phyloP scores from a whole-genome alignment of 257 asterid genomes.

The Solanum ossicruentum region DNA sequence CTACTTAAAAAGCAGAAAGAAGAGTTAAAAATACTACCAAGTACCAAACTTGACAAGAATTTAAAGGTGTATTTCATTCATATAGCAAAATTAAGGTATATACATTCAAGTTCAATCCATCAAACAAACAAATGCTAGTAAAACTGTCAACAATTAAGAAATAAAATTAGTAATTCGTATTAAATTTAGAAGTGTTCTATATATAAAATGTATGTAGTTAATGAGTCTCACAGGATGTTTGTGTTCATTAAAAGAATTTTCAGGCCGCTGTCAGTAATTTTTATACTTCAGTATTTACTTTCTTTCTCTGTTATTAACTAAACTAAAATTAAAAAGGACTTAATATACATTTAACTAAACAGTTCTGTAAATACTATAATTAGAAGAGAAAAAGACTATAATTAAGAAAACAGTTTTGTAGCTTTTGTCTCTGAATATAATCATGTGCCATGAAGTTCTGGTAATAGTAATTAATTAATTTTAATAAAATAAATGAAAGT shows the following conservation, averaged over 20 bases:
- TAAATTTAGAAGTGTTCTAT: no score
- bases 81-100: no score
- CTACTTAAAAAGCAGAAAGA: no score
- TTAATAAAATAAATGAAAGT: background rate
- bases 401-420: background rate
- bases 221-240: background rate
- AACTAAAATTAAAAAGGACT: background rate
- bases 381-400: background rate
- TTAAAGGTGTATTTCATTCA: no score
- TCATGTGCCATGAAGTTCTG: background rate
- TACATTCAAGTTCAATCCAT: no score
- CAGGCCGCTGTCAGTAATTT: background rate
- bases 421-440: background rate
- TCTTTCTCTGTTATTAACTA: background rate
- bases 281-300: background rate
- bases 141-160: no score
- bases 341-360: background rate
- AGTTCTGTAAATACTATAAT: no score
- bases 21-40: no score
- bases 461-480: background rate
- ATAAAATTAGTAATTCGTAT: no score
- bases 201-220: background rate
- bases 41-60: no score
- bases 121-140: no score
- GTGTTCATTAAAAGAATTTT: background rate